Conservation (phyloP, 2,329 filamentous ascomycete genomes). For the Cadophora sp. region DNA sequence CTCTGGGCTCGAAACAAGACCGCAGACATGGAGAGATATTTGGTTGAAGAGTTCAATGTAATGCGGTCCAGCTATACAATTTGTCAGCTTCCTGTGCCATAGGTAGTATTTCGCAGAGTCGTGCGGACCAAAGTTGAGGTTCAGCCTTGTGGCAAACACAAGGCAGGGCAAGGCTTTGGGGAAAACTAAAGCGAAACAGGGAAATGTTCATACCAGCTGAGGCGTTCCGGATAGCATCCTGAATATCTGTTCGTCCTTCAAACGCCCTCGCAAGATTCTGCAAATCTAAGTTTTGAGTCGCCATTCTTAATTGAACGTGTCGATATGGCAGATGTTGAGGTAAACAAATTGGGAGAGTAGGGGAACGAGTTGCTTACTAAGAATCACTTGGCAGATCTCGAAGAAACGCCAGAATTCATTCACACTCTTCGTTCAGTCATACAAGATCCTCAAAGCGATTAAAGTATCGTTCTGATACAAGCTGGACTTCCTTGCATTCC, state of each 20-base stretch:
- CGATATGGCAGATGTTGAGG: background rate
- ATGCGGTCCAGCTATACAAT: constrained; percentile 35
- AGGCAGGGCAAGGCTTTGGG: constrained; percentile 5
- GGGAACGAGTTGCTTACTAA: background rate
- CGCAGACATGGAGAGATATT: constrained; percentile 42
- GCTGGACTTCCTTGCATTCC: background rate
- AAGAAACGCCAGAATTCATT: background rate
- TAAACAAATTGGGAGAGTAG: background rate
- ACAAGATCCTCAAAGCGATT: background rate
- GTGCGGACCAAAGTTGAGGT: constrained; percentile 2
- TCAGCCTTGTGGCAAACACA: constrained; percentile 20
- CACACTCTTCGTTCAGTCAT: background rate
- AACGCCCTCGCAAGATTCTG: constrained; percentile 42
- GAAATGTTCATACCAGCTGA: constrained; percentile 41
- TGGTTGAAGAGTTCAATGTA: constrained; percentile 46
- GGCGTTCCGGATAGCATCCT: constrained; percentile 42
- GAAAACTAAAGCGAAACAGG: background rate
- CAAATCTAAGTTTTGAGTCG: constrained; percentile 36
- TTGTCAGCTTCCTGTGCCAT: background rate
- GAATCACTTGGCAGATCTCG: background rate
- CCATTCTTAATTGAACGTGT: constrained; percentile 32
- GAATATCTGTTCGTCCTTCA: constrained; percentile 41
- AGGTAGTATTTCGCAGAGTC: background rate
- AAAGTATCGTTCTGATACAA: background rate
- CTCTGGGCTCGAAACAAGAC: constrained; percentile 32